Percentiles rank a stretch among this genome's conserved stretches.
phyloP scores from a whole-genome alignment of 2,329 filamentous ascomycete genomes.

The Samsoniella hepiali region DNA sequence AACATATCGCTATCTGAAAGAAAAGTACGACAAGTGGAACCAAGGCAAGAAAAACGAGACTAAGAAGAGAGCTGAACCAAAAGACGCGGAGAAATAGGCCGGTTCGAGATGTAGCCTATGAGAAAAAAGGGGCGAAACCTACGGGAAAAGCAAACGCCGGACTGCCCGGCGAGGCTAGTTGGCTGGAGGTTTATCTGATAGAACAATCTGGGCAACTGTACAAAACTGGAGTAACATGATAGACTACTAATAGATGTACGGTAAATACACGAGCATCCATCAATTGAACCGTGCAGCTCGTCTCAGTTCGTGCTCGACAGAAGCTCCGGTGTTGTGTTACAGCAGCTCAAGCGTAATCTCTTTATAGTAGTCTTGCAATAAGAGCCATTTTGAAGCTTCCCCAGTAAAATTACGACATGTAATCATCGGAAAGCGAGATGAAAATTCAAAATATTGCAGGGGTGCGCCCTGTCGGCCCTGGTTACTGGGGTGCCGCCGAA shows the following conservation, averaged over 20 bases:
- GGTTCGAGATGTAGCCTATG: background rate
- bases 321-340: background rate
- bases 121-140: background rate
- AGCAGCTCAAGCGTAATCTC: too few relatives aligned
- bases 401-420: too few relatives aligned
- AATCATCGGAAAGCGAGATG: background rate
- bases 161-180: background rate
- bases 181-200: background rate
- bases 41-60: conserved; percentile 38
- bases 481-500: too few relatives aligned
- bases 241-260: background rate
- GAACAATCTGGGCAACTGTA: conserved; percentile 3
- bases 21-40: conserved; percentile 71
- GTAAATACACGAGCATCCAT: background rate
- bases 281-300: background rate
- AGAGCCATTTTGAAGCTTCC: too few relatives aligned
- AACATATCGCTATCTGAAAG: conserved; percentile 71
- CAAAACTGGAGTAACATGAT: background rate
- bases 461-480: too few relatives aligned
- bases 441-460: too few relatives aligned
- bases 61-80: conserved; percentile 19
- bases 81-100: background rate
- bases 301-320: background rate
- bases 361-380: too few relatives aligned
- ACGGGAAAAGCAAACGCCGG: background rate